Conservation (phyloP, 164 flowering plant genomes). For the Kingdonia uniflora region DNA sequence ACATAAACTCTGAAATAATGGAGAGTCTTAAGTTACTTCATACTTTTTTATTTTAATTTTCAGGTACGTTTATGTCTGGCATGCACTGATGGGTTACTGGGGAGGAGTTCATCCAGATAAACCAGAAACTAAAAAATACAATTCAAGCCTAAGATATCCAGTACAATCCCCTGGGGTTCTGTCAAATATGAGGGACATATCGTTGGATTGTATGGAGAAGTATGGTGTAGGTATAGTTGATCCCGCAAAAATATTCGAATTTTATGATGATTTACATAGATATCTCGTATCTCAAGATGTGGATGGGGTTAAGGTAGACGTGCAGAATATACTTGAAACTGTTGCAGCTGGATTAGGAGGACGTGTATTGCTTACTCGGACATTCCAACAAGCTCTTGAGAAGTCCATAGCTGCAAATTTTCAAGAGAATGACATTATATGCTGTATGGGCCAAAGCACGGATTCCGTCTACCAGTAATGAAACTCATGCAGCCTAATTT, state of each 20-base stretch:
- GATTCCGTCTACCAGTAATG: slow-evolving; percentile 48
- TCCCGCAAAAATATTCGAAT: slow-evolving; percentile 37
- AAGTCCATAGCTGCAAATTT: slow-evolving; percentile 45
- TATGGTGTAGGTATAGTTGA: slow-evolving; percentile 50
- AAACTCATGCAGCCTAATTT: slow-evolving; percentile 3
- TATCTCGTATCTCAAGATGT: slow-evolving; percentile 46
- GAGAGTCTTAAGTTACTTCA: too few relatives aligned
- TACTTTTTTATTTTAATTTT: too few relatives aligned
- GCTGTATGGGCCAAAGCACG: slow-evolving; percentile 59
- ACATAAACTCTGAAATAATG: too few relatives aligned
- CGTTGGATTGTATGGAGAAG: slow-evolving; percentile 46
- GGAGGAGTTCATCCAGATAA: slow-evolving; percentile 48
- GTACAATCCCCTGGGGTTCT: slow-evolving; percentile 40
- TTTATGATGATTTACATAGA: slow-evolving; percentile 49
- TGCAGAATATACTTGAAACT: slow-evolving; percentile 51
- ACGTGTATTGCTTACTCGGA: slow-evolving; percentile 41
- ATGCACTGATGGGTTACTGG: slow-evolving; percentile 68
- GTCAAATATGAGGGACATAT: slow-evolving; percentile 28
- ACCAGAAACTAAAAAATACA: slow-evolving; percentile 31
- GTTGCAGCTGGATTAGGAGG: slow-evolving; percentile 39
- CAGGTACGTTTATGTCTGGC: slow-evolving; percentile 66
- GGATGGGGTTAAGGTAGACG: slow-evolving; percentile 71
- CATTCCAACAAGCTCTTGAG: slow-evolving; percentile 50
- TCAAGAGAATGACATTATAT: slow-evolving; percentile 52
- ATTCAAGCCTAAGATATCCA: slow-evolving; percentile 33